Base-by-base conservation (phyloP, 805 yeast species). In the Candida lessepsii region DNA sequence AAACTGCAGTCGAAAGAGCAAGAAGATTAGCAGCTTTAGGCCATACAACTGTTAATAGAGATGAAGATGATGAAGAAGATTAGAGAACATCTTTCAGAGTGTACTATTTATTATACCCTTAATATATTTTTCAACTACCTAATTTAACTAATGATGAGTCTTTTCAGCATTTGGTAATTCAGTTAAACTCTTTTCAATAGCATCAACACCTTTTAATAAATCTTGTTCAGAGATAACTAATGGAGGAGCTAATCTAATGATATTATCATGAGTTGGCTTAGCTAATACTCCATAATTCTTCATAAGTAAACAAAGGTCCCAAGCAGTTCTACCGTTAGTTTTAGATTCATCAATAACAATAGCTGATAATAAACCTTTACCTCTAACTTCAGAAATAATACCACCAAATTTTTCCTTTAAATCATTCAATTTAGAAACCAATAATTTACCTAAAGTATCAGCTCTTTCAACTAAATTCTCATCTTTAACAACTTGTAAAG, bases 241-340 rank as follows among this genome's bases (percentile, higher is more conserved):
- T 17, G 98, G 97, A 42, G 98, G 98, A 9, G 98, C 96, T 61
- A 91, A 73, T 72, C 98, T 83, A 59, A 91, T 90, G 55, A 91
- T 90, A 63, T 89, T 84, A 54, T 89, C 96, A 61, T 91, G 98
- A 1, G 98, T 90, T 50, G 97, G 98, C 69, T 90, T 91, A 48
- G 98, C 97, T 56, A 90, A 72, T 11, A 91, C 84, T 44, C 98
- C 98, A 46, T 79, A 71, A 40, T 86, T 80, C 65, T 86, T 88
- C 93, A 91, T 83, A 53, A 86, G 67, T 53, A 91, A 61, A 69
- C 98, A 91, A 50, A 91, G 73, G 60, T 91, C 97, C 98, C 98
- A 91, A 3, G 98, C 97, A 20, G 93, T 74, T 63, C 90, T 81
- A 45, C 96, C 96, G 57, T 81, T 81, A 45, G 96, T 80, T 67